Evolutionary conservation across 805 yeast genomes (phyloP).

Genomic region (Schizosaccharomyces japonicus): DNA sequence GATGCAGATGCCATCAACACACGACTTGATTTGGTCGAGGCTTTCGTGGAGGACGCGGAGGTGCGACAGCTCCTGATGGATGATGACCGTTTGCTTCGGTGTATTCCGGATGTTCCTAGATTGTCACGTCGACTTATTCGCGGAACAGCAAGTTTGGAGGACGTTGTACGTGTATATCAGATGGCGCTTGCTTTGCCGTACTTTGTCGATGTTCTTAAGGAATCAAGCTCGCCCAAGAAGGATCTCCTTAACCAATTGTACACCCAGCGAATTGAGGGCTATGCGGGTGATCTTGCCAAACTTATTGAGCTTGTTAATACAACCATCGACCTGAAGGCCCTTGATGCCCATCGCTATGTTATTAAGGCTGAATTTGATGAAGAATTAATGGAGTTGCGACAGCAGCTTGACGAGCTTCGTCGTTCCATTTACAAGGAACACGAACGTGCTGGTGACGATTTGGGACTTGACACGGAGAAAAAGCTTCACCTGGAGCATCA

Average conservation of each 20-base stretch:
- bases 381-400: constrained; percentile 35
- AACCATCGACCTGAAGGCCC: constrained; percentile 65
- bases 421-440: constrained; percentile 37
- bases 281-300: constrained; percentile 31
- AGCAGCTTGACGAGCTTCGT: constrained; percentile 30
- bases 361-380: constrained; percentile 82
- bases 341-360: constrained; percentile 60
- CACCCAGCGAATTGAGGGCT: constrained; percentile 30
- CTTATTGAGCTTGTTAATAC: constrained; percentile 74
- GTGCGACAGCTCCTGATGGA: constrained; percentile 41
- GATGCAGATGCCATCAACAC: constrained; percentile 31
- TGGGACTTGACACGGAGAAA: constrained; percentile 63
- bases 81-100: constrained; percentile 28
- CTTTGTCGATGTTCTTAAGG: constrained; percentile 28
- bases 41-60: constrained; percentile 44
- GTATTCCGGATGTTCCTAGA: constrained; percentile 65
- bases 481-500: constrained; percentile 77
- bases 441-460: constrained; percentile 40
- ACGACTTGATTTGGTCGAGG: constrained; percentile 55
- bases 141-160: constrained; percentile 46
- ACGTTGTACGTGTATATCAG: constrained; percentile 73
- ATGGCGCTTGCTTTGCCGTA: constrained; percentile 50
- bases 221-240: constrained; percentile 14
- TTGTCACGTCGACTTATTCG: constrained; percentile 41
- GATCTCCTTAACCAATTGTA: constrained; percentile 24